Conservation (phyloP, 2,329 filamentous ascomycete species). For the Coniochaeta ligniaria region DNA sequence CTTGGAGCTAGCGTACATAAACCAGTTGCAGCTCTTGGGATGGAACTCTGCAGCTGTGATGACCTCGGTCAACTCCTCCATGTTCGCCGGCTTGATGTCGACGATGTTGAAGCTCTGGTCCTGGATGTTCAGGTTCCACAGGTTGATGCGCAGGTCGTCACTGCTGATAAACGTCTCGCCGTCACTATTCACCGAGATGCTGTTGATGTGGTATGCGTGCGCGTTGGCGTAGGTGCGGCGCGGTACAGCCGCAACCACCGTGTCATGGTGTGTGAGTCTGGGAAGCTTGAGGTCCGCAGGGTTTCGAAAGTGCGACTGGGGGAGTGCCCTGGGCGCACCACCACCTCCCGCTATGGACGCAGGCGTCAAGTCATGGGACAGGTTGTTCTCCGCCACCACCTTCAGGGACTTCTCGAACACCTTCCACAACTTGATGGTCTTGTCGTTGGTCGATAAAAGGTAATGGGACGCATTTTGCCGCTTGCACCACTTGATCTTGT, state of each 20-base stretch:
- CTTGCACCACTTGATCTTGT: constrained; percentile 99
- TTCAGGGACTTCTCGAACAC: constrained; percentile 99
- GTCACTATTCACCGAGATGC: constrained; percentile 99
- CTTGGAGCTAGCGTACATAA: constrained; percentile 99
- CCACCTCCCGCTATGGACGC: constrained; percentile 65
- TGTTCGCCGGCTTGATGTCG: constrained; percentile 98
- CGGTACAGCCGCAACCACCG: constrained; percentile 92
- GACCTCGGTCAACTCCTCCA: constrained; percentile 98
- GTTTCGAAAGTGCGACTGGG: constrained; percentile 69
- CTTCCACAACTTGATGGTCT: constrained; percentile 99
- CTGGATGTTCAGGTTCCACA: constrained; percentile 99
- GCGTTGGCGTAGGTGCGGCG: constrained; percentile 96
- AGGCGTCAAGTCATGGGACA: constrained; percentile 89
- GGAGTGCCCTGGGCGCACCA: constrained; percentile 66
- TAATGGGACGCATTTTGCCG: constrained; percentile 98
- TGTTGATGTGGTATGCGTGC: constrained; percentile 99
- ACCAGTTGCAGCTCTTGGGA: constrained; percentile 96
- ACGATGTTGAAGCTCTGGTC: constrained; percentile 99
- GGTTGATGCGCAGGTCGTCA: constrained; percentile 93
- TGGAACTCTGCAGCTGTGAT: constrained; percentile 98
- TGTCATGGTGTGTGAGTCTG: constrained; percentile 95
- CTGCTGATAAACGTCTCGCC: constrained; percentile 99
- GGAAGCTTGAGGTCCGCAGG: constrained; percentile 84
- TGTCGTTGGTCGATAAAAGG: constrained; percentile 96
- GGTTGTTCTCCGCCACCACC: constrained; percentile 97